Base-by-base conservation (phyloP, 2,329 filamentous ascomycete genomes). In the Stemphylium beticola region DNA sequence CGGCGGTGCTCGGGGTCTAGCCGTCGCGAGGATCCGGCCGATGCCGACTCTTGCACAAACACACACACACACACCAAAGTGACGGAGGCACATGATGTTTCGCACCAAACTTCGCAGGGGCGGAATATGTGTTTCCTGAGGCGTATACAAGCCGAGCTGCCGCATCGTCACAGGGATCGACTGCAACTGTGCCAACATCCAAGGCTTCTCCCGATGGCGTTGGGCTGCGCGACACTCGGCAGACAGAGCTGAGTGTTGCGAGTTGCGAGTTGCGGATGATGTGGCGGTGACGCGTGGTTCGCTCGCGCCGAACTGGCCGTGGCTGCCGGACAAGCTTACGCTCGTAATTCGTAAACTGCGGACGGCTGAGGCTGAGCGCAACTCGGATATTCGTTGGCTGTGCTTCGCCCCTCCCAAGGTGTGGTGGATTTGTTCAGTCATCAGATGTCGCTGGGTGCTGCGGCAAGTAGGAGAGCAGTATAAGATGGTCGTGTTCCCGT, bases 311-410 rank as follows among this genome's bases (percentile, higher is more conserved):
- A 56, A 60, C 33, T 24, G 22, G 58, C 58, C 62, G 64, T 61
- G 52, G 51, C 45, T 60, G 39, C 60, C 62, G 60, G 56, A 45
- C 39, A 52, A 11, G 26, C 26, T 29, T 10, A 29, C 26, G 26
- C 11, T 29, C 9, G 26, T 29, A 29, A 10, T 29, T 29, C 9
- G 26, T 29, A 29, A 10, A 11, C 46, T 57, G n/a, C 60, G 61
- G 54, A 53, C 55, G 54, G 55, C 58, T 53, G 69, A 62, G 71
- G 71, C 71, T 69, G 69, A 69, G 68, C 58, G 52, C 60, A 64
- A 60, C 64, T 58, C 60, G 58, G 66, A 31, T 12, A 32, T 64
- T 62, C 65, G 62, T 61, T 54, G 33, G 48, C 50, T 15, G 26
- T 65, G 63, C 70, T 72, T 59, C 69, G 70, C 70, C 68, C 39